These are phyloP conservation scores for Starmera pachycereana DNA, from an alignment of 805 yeast genomes.

Conservation along the genomic window DNA sequence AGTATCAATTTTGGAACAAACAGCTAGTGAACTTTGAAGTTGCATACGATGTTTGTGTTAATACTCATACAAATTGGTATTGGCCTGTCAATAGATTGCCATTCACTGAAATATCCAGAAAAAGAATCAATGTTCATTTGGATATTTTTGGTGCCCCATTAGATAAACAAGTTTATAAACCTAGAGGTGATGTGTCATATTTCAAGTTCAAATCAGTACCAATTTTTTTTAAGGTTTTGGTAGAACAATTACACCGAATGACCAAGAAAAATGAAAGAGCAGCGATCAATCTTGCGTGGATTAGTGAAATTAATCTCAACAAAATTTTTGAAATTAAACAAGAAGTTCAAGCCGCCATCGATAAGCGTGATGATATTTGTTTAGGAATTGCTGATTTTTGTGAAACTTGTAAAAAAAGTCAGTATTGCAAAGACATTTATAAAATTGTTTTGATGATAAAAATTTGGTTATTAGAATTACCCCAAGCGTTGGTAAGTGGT, in stretches of 20 bases:
- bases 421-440: background rate
- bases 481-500: constrained; percentile 25
- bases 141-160: too few species aligned
- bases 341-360: background rate
- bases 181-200: constrained; percentile 2
- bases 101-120: too few species aligned
- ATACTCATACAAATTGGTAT: too few species aligned
- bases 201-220: constrained; percentile 10
- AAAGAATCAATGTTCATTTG: too few species aligned
- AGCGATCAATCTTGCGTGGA: constrained; percentile 8
- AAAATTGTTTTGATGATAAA: constrained; percentile 33
- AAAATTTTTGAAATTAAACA: background rate
- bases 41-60: too few species aligned
- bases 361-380: background rate
- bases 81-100: too few species aligned
- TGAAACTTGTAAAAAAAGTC: constrained; percentile 1
- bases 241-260: constrained; percentile 4
- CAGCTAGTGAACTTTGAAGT: too few species aligned
- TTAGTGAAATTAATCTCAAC: constrained; percentile 8
- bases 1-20: too few species aligned
- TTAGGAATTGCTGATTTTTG: constrained; percentile 1
- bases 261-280: constrained; percentile 1
- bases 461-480: constrained; percentile 47
- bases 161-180: too few species aligned
- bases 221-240: constrained; percentile 6